Base-by-base conservation (phyloP, 1,284 basidiomycete genomes). In the Cutaneotrichosporon sp. region DNA sequence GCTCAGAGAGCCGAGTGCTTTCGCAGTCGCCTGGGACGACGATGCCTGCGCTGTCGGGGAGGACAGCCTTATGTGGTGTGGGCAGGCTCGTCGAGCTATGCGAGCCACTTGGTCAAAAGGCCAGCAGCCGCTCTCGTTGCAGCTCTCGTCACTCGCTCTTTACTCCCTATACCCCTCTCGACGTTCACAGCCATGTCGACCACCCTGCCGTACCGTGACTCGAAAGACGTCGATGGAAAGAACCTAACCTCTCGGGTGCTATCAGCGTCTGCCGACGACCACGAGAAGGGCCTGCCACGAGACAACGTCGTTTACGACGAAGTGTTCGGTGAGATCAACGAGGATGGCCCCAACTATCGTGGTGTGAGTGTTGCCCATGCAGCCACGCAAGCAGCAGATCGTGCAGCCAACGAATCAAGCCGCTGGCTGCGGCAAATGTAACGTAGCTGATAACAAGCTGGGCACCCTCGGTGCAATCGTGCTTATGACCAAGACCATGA, bases 251-350 rank as follows among this genome's bases (percentile, higher is more conserved):
- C 24, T 31, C 2, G 2, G 7, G 38, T 41, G 38, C 38, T 11
- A 22, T 16, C 38, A 9, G 38, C 22, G 17, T 41, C 38, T 3
- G 16, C 22, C 9, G 9, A 39, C 5, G 37, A 39, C 37, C 20
- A 6, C 7, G 37, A 39, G 37, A 39, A 39, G 37, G 38, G 38
- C 38, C 7, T 12, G 3, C 22, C 5, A n/a, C n/a, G n/a, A n/a
- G n/a, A n/a, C 38, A 24, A 16, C 16, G 38, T 41, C 38, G 17
- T 41, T 7, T 24, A 41, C 38, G 38, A 41, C 38, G 38, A 41
- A 24, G 64, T 66, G 22, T 66, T 66, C 41, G 62, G 64, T n/a
- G 61, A 60, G 10, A 56, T 62, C 31, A 47, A 38, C 8, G 52
- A 55, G 17, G 51, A 49, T 16, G 62, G 61, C 34, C 64, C 62